Base-by-base conservation (phyloP, 495 filamentous ascomycete genomes). In the Neurospora sp. region DNA sequence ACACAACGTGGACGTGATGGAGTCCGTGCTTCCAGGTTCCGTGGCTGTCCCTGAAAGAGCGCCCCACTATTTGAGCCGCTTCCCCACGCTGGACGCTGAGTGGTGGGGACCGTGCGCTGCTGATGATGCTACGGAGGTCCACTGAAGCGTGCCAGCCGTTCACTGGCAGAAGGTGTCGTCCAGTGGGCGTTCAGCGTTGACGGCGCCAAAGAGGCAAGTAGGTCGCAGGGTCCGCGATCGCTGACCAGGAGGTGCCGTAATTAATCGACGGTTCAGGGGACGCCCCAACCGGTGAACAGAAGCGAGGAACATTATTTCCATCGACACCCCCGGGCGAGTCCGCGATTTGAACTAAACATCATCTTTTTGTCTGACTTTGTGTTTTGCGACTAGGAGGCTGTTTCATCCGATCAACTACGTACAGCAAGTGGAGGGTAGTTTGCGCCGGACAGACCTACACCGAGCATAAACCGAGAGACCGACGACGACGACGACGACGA, bases 21-120 rank as follows among this genome's bases (percentile, higher is more conserved):
- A 39, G 71, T 74, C 75, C 71, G 39, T 72, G 73, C 75, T 73
- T 66, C n/a, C n/a, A n/a, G n/a, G n/a, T n/a, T n/a, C 39, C 10
- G 54, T 9, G 35, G 54, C 54, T 66, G 27, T 62, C 54, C 27
- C 54, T 62, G 54, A 66, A 31, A 14, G 5, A 16, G 12, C 0
- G 54, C 23, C 54, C 54, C 54, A 62, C 23, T 5, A 31, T 31
- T 66, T 66, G 54, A 66, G 54, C 54, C 54, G 54, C 54, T 66
- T 35, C 54, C 54, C 54, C 54, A 66, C 54, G 27, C 27, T 66
- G 54, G 54, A 35, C 54, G 54, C 23, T 66, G 54, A 35, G 54
- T 66, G 54, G 54, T 35, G 54, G 27, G 54, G 54, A 66, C 27
- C 54, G 54, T 66, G 54, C 54, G 23, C 27, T 62, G 54, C 16